phyloP scores from a whole-genome alignment of 108 stramenopile species.

The Conticribra guillardii region DNA sequence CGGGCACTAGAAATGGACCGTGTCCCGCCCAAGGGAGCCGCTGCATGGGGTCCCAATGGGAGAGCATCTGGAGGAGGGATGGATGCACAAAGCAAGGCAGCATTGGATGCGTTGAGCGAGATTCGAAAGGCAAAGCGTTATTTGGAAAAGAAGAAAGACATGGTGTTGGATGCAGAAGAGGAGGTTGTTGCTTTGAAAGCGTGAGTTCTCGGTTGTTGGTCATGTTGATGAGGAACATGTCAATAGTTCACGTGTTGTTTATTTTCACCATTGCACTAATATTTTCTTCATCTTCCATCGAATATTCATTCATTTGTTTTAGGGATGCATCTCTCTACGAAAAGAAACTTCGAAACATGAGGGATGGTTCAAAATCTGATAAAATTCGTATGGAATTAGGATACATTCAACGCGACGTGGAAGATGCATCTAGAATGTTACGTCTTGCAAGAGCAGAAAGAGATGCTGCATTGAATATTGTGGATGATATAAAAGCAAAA shows the following conservation, averaged over 20 bases:
- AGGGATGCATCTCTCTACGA: conserved; percentile 49
- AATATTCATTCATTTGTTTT: no score
- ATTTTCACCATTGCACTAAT: no score
- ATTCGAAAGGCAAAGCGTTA: conserved; percentile 57
- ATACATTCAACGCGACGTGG: conserved; percentile 65
- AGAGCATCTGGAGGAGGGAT: conserved; percentile 37
- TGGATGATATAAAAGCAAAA: conserved; percentile 62
- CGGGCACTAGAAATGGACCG: conserved; percentile 74
- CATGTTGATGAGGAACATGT: conserved; percentile 1
- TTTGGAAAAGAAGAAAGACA: conserved; percentile 56
- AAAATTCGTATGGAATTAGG: conserved; percentile 49
- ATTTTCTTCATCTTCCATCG: no score
- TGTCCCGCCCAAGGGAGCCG: conserved; percentile 60
- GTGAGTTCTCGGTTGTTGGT: conserved; percentile 39
- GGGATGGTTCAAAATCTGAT: conserved; percentile 25
- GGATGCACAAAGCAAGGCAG: conserved; percentile 72
- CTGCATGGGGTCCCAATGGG: conserved; percentile 84
- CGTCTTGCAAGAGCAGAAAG: conserved; percentile 62
- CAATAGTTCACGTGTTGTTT: no score
- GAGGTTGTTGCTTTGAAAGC: conserved; percentile 71
- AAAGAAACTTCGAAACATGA: conserved; percentile 33
- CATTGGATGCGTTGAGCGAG: conserved; percentile 73
- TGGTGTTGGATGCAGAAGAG: conserved; percentile 62
- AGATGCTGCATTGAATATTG: conserved; percentile 52
- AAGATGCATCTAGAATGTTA: conserved; percentile 67